Evolutionary conservation across 2,329 filamentous ascomycete genomes (phyloP), one percentile per base, ranked within the genome.

Genomic region (Ophiosphaerella korrae): DNA sequence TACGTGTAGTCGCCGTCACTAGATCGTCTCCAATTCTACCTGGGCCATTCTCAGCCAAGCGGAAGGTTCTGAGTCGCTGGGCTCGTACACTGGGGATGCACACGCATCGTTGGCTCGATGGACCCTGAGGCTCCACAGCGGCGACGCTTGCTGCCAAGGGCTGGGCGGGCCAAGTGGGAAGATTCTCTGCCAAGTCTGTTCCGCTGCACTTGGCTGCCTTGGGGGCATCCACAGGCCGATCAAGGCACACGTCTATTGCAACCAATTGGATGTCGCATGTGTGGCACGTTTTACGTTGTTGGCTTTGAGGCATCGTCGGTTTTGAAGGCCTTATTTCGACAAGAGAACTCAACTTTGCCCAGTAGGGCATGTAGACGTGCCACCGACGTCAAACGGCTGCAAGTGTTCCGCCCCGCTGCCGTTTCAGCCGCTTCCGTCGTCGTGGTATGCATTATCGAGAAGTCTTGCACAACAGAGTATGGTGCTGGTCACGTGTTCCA

Each of bases 181-280:
- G 33, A 31, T 24, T 40, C 29, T 35, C 43, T 29, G 53, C 56
- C 56, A 59, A 59, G 56, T 40, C 7, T 35, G 35, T 44, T 50
- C 55, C 55, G 52, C 52, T 42, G 24, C 35, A 26, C 55, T 58
- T 54, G 50, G 55, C 44, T 21, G 12, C 39, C 45, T 53, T 56
- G 56, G 50, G 53, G 24, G 24, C 34, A 45, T 39, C 50, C 53
- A 59, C 50, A 53, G 42, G 23, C 35, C 44, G 38, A 42, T 45
- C 43, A 37, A 34, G 39, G 21, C 51, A 34, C 40, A 21, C 24
- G 13, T 3, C 26, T 24, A 6, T 29, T 33, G 9, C 16, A 41
- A 42, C 54, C 54, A 57, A 57, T 57, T 34, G 50, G 21, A 16
- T 23, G 29, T 14, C 14, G n/a, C 16, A 4, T n/a, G 34, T 31